Evolutionary conservation across 2,329 filamentous ascomycete species (phyloP).

Genomic region (Ambrosiella beaveri): DNA sequence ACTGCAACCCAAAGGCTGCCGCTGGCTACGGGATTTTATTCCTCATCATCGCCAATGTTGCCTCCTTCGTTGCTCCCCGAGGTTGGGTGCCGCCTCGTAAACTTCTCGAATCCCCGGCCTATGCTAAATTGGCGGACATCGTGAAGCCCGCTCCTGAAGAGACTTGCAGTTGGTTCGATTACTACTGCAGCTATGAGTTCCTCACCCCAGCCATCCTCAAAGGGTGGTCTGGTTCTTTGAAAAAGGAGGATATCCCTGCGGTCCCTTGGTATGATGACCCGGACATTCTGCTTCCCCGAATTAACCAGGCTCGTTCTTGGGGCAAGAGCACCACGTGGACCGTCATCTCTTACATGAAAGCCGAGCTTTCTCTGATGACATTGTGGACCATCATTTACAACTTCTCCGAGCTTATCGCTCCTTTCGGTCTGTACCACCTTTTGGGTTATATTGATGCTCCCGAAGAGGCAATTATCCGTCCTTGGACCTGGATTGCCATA

Average conservation of each 20-base stretch:
- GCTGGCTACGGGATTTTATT: constrained; percentile 14
- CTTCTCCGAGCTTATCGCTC: constrained; percentile 31
- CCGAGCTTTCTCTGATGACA: constrained; percentile 29
- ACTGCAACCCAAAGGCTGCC: constrained; percentile 17
- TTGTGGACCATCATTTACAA: constrained; percentile 24
- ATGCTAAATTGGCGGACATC: constrained; percentile 1
- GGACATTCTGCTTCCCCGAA: constrained; percentile 26
- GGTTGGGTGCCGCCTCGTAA: constrained; percentile 30
- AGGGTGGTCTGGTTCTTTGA: constrained; percentile 27
- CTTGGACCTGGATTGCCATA: constrained; percentile 36
- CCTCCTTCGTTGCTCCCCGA: constrained; percentile 30
- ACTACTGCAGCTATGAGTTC: constrained; percentile 35
- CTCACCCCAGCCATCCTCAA: constrained; percentile 32
- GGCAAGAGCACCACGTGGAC: constrained; percentile 30
- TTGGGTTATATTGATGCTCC: constrained; percentile 30
- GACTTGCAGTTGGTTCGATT: constrained; percentile 34
- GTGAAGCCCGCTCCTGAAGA: constrained; percentile 31
- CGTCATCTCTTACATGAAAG: constrained; percentile 25
- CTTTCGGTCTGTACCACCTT: constrained; percentile 35
- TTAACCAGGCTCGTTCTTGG: constrained; percentile 27
- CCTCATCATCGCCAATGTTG: constrained; percentile 21
- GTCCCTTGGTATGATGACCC: constrained; percentile 40
- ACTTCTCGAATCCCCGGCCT: constrained; percentile 8
- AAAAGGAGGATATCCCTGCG: constrained; percentile 29
- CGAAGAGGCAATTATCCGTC: constrained; percentile 26